Percentiles rank a stretch among this genome's conserved stretches.
Evolutionary conservation across 2,329 filamentous ascomycete genomes (phyloP).

Genomic region (Pezicula neosporulosa): DNA sequence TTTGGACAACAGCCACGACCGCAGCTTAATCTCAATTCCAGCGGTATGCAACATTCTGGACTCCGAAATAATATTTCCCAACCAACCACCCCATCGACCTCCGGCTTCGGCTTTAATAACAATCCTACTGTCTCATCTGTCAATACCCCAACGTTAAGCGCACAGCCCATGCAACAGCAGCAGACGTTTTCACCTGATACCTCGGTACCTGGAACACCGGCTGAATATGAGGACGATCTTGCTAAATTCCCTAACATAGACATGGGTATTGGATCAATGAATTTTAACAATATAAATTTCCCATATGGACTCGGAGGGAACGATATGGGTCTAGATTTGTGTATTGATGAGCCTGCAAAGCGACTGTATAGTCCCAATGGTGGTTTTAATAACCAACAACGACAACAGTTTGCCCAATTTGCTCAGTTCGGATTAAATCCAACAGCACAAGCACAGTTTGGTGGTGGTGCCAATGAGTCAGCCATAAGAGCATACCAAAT

Average conservation of each 20-base stretch:
- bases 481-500: slow-evolving; percentile 65
- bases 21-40: slow-evolving; percentile 74
- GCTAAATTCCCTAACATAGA: slow-evolving; percentile 61
- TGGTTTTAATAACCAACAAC: slow-evolving; percentile 60
- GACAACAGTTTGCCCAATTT: slow-evolving; percentile 59
- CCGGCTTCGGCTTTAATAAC: slow-evolving; percentile 77
- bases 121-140: slow-evolving; percentile 97
- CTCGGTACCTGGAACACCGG: slow-evolving; percentile 66
- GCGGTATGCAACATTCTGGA: slow-evolving; percentile 68
- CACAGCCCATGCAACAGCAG: slow-evolving; percentile 60
- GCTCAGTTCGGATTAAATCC: slow-evolving; percentile 73
- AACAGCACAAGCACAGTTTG: slow-evolving; percentile 57
- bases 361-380: slow-evolving; percentile 84
- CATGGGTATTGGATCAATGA: slow-evolving; percentile 44
- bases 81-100: slow-evolving; percentile 77
- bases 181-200: slow-evolving; percentile 47
- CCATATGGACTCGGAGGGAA: slow-evolving; percentile 32
- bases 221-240: slow-evolving; percentile 73
- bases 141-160: slow-evolving; percentile 87
- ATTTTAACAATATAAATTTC: slow-evolving; percentile 35
- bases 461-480: slow-evolving; percentile 61
- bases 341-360: slow-evolving; percentile 93
- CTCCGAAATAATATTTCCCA: slow-evolving; percentile 69
- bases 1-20: slow-evolving; percentile 65
- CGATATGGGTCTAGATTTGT: slow-evolving; percentile 54